Base-by-base conservation (phyloP, 2,329 filamentous ascomycete species). In the Orbilia brochopaga region DNA sequence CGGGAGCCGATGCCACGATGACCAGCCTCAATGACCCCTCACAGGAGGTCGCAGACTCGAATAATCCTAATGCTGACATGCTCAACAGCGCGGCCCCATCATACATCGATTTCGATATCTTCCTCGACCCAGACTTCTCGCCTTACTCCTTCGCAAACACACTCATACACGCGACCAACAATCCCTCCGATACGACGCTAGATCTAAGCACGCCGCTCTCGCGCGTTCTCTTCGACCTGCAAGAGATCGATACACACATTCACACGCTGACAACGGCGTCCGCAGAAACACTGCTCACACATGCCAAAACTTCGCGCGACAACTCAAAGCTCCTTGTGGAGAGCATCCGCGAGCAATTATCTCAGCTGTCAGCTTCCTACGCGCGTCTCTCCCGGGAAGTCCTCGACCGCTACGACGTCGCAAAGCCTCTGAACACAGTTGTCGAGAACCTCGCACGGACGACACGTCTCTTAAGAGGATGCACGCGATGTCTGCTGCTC, bases 181-280 rank as follows among this genome's bases (percentile, higher is more conserved):
- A 97, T 81, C 85, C 91, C 67, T 90, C 89, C 75, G 94, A 97
- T 80, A 88, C 88, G 1, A 90, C 91, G 5, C 86, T 97, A 76
- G 94, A 99, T 79, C 89, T 99, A 65, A 93, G 92, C 4, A 97
- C 94, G 15, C 93, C 94, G 1, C 85, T 99, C 53, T 96, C 92
- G 3, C 87, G 91, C 61, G 92, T 97, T 3, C 87, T 97, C 5
- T 99, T 99, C 80, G 94, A 99, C 80, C 88, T 94, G 1, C 94
- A 97, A 79, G 94, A 97, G 80, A 89, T 99, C 75, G 93, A 97
- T 80, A 96, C 92, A 0, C 92, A 96, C 78, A 96, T 99, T 74
- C 91, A 99, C 79, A 85, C 86, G 2, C 85, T 97, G 44, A 95
- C 93, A 4, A 94, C 92, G 1, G 88, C 90, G 74, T 90, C 88